These are phyloP conservation scores for Penicillium sp. DNA, from an alignment of 2,329 filamentous ascomycete genomes.

Conservation along the genomic window DNA sequence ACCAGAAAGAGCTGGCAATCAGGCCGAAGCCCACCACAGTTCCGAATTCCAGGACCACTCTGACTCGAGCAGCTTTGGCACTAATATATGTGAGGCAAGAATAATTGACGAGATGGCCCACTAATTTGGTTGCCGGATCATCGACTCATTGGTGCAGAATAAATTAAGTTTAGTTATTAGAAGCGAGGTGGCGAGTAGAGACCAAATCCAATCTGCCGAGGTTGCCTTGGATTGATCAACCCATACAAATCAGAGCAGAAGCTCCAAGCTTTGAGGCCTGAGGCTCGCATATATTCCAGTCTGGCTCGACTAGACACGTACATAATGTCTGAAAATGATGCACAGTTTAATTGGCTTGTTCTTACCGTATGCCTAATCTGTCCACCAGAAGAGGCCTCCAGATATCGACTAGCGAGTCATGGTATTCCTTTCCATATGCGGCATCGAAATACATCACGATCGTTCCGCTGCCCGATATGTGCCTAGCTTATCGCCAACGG, in stretches of 20 bases:
- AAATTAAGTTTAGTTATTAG: not conserved
- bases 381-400: not conserved
- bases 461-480: not conserved
- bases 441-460: not conserved
- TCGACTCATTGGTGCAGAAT: not conserved
- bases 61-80: not conserved
- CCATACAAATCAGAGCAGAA: not conserved
- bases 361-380: not conserved
- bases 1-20: not conserved
- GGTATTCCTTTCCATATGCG: not conserved
- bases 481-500: not conserved
- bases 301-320: not conserved
- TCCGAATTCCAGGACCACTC: not conserved
- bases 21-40: not conserved
- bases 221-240: not conserved
- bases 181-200: not conserved
- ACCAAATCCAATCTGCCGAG: not conserved
- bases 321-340: not conserved
- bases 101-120: not conserved
- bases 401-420: not conserved
- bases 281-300: not conserved
- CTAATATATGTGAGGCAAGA: not conserved
- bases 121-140: not conserved
- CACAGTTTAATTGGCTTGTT: not conserved
- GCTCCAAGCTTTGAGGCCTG: not conserved